Conservation (phyloP, 768 basidiomycete genomes). For the Fistulinella prunicolor region DNA sequence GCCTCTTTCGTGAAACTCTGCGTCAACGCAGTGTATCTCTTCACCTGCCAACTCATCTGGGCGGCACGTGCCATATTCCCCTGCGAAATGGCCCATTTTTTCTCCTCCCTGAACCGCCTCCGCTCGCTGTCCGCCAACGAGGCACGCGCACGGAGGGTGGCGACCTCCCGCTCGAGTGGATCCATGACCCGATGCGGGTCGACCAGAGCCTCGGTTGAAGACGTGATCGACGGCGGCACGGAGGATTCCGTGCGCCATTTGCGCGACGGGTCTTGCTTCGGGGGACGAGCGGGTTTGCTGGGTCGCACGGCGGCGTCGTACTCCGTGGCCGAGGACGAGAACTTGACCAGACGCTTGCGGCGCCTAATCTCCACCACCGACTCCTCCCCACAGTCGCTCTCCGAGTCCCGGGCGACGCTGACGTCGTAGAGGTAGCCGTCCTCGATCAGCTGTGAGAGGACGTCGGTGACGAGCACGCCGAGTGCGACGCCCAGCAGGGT, state of each 20-base stretch:
- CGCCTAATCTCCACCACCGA: conserved; percentile 21
- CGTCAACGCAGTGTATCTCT: conserved; percentile 74
- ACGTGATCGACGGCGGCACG: conserved; percentile 54
- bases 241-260: conserved; percentile 36
- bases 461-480: conserved; percentile 68
- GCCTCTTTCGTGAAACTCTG: conserved; percentile 80
- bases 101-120: conserved; percentile 79
- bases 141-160: conserved; percentile 69
- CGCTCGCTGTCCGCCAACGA: conserved; percentile 81
- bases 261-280: conserved; percentile 27
- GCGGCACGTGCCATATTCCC: conserved; percentile 71
- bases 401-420: conserved; percentile 14
- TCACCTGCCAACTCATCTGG: conserved; percentile 83
- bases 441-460: conserved; percentile 65
- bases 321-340: conserved; percentile 38
- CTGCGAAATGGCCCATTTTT: conserved; percentile 81
- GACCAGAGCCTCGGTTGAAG: conserved; percentile 64
- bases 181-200: conserved; percentile 57
- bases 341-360: conserved; percentile 47
- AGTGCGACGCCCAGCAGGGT: conserved; percentile 66
- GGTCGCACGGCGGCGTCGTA: conserved; percentile 21
- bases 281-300: conserved; percentile 26
- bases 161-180: conserved; percentile 71
- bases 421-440: conserved; percentile 37
- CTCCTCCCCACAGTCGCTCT: conserved; percentile 19